Base-by-base conservation (phyloP, 1,284 basidiomycete species). In the Malassezia furfur region DNA sequence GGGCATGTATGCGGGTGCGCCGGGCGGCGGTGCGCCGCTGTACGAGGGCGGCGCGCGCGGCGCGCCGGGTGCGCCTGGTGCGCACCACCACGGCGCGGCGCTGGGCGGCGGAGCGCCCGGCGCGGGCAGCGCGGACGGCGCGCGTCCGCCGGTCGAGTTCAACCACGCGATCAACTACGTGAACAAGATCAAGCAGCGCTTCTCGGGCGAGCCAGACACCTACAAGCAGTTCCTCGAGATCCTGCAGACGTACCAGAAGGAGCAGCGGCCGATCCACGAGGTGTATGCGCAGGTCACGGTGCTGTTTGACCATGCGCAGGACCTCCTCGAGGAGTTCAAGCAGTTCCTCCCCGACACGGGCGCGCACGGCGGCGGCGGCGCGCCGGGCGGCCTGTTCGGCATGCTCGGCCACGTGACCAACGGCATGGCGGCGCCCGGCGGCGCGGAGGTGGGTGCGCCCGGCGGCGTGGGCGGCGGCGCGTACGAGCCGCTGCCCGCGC, bases 181-280 rank as follows among this genome's bases (percentile, higher is more conserved):
- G 66, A 96, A 96, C 81, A 93, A 91, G 80, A 98, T 99, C 80
- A 98, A 98, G 79, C 85, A 85, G 43, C 84, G 91, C 47, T 98
- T 87, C 77, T 79, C 84, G n/a, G 84, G 86, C 61, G 90, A 96
- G 64, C 85, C 86, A 21, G 88, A 93, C 67, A 93, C 87, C 41
- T 99, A 99, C 81, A 96, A 96, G 78, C 86, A 90, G 71, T 99
- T 99, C 77, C 79, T 99, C 67, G 93, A 98, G 78, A 93, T 98
- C 52, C 78, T 99, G 64, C 94, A 98, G 79, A 87, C 88, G 31
- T 96, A 96, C 77, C 91, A 96, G 76, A 91, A 91, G 75, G 91
- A 96, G 72, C 87, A 89, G 72, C 82, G 83, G 60, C 84, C 87
- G 64, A 82, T 88, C 28, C 85, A 87, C 61, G 90, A 94, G 72